Evolutionary conservation across 2,329 filamentous ascomycete species (phyloP), one percentile per base, ranked within the genome.

Genomic region (Alternaria burnsii): DNA sequence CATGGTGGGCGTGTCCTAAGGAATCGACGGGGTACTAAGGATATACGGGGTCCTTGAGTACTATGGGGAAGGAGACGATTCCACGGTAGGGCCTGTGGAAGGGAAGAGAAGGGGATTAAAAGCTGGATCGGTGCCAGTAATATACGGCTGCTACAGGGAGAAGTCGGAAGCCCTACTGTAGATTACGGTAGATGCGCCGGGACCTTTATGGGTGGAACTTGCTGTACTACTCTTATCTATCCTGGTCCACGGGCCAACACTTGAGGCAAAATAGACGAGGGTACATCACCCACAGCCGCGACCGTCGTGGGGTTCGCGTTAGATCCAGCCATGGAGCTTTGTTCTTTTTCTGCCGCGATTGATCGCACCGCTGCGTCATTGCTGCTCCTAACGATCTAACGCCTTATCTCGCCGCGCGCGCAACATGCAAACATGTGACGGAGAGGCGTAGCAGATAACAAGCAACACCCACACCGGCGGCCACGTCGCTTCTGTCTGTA

Each of bases 201-300:
- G 69, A 65, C 61, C 69, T 73, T 76, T 76, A 77, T 74, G 73
- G 62, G 62, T 65, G 60, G 66, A 70, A 71, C 68, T 64, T 71
- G 69, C 58, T 72, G 74, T 77, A 69, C 66, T 71, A 71, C 65
- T 68, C 74, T 77, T 77, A 77, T 77, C 75, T 74, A 66, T 71
- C 72, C 73, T 72, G 68, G 74, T 75, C 70, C 68, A 73, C 68
- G 67, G 72, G 69, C 65, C 69, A 69, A 58, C 65, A 54, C 65
- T 71, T 65, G 66, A 70, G 71, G 74, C 70, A 72, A 75, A 76
- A 73, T 74, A 75, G 70, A 76, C 72, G 73, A 76, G 59, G 60
- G 59, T 68, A 66, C 69, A 69, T 69, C 66, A 66, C 70, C 68
- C 70, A 73, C 73, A 72, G 69, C 44, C 41, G 51, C 60, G 67